A percentile compares a stretch with the other conserved stretches of the same genome.
Evolutionary conservation across 2,329 filamentous ascomycete species (phyloP).

Genomic region (Exserohilum turcica): DNA sequence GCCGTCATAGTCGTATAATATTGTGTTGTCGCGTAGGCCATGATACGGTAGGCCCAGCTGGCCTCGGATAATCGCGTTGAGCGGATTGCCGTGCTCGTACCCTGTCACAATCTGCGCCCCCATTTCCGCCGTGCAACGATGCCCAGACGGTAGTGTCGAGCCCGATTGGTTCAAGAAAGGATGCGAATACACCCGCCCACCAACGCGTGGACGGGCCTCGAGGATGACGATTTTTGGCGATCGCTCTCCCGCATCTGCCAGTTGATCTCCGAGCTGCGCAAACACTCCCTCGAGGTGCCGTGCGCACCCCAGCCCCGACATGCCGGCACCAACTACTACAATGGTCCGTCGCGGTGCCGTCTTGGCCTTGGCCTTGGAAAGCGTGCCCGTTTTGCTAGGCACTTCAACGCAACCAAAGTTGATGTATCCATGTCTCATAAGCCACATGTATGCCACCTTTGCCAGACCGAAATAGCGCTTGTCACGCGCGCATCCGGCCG

Average conservation of each 20-base stretch:
- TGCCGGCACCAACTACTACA: constrained; percentile 88
- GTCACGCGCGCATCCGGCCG: constrained; percentile 87
- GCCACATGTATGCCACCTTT: constrained; percentile 88
- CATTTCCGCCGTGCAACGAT: constrained; percentile 85
- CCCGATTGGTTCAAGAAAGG: constrained; percentile 65
- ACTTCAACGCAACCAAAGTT: constrained; percentile 91
- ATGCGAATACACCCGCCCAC: constrained; percentile 91
- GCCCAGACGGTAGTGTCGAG: constrained; percentile 57
- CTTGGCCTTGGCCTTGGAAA: constrained; percentile 48
- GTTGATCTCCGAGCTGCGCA: constrained; percentile 73
- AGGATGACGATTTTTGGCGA: constrained; percentile 78
- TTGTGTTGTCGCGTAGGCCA: constrained; percentile 76
- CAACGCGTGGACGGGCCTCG: constrained; percentile 85
- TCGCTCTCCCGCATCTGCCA: constrained; percentile 68
- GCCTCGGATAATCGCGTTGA: constrained; percentile 87
- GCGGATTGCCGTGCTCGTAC: constrained; percentile 91
- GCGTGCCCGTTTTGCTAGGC: constrained; percentile 52
- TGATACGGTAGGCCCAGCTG: constrained; percentile 90
- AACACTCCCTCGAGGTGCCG: constrained; percentile 89
- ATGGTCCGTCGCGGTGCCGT: constrained; percentile 70
- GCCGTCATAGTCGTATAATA: constrained; percentile 85
- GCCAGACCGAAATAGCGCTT: constrained; percentile 87
- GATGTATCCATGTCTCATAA: constrained; percentile 88
- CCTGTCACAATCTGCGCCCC: constrained; percentile 98
- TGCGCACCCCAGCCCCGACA: constrained; percentile 89